phyloP scores from a whole-genome alignment of 2,329 filamentous ascomycete genomes.

The Pleurostoma richardsiae region DNA sequence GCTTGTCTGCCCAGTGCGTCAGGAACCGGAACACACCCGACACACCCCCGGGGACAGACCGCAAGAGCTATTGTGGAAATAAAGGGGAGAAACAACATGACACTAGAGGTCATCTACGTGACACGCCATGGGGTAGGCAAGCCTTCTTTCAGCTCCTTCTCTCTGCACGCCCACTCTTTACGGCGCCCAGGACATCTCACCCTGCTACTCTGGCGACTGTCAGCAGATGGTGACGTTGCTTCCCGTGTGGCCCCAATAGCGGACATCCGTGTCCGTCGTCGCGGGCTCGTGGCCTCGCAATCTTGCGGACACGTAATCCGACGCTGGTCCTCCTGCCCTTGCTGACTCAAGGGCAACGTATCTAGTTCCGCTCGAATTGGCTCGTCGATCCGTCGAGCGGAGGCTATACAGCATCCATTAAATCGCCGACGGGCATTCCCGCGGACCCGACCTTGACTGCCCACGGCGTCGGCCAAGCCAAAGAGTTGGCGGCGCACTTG shows the following conservation, averaged over 20 bases:
- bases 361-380: constrained; percentile 86
- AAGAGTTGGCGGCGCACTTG: constrained; percentile 68
- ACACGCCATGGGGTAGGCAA: constrained; percentile 67
- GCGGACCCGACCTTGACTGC: constrained; percentile 84
- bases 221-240: constrained; percentile 4
- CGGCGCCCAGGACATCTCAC: constrained; percentile 1
- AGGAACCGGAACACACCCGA: no score
- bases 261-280: no score
- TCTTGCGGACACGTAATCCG: no score
- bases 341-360: constrained; percentile 5
- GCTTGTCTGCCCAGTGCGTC: no score
- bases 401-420: constrained; percentile 66
- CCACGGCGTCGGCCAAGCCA: constrained; percentile 79
- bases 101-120: constrained; percentile 68
- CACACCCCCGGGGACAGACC: no score
- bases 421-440: constrained; percentile 80
- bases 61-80: no score
- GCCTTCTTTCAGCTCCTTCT: constrained; percentile 7
- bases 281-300: no score
- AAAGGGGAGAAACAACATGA: constrained; percentile 35
- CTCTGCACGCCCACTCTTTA: constrained; percentile 1
- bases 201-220: neutral
- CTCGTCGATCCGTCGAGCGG: constrained; percentile 77
- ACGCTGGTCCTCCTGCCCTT: neutral
- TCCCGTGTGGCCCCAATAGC: no score